These are phyloP conservation scores for Hirsutella rhossiliensis DNA, from an alignment of 2,329 filamentous ascomycete species.

Conservation along the genomic window DNA sequence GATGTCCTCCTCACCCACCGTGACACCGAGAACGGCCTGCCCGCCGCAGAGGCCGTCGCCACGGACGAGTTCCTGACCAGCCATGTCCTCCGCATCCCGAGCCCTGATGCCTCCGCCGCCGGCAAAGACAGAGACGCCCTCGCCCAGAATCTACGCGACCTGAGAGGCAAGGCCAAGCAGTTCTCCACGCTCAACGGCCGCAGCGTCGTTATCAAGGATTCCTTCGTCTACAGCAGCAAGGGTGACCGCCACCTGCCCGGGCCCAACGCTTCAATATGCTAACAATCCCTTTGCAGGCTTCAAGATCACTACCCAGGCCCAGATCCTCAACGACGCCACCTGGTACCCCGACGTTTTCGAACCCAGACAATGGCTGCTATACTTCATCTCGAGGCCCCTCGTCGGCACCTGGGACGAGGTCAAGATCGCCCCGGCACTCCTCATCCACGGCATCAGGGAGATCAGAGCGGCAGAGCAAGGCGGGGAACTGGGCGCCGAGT, in stretches of 20 bases:
- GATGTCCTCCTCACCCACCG: conserved; percentile 80
- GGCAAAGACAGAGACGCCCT: conserved; percentile 52
- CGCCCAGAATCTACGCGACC: conserved; percentile 63
- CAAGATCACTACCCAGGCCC: conserved; percentile 80
- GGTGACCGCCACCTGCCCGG: conserved; percentile 33
- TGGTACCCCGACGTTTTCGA: conserved; percentile 88
- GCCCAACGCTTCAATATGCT: not conserved
- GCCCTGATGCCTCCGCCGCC: conserved; percentile 30
- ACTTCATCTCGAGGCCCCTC: conserved; percentile 86
- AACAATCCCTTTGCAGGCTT: conserved; percentile 51
- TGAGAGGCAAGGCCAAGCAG: conserved; percentile 84
- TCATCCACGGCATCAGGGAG: conserved; percentile 33
- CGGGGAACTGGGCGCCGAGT: conserved; percentile 20
- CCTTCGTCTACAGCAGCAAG: conserved; percentile 90
- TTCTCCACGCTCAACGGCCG: conserved; percentile 87
- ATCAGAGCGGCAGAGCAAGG: conserved; percentile 23
- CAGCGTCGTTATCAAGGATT: conserved; percentile 89
- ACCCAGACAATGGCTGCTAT: conserved; percentile 87
- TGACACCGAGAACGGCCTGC: conserved; percentile 72
- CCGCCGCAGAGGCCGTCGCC: conserved; percentile 67
- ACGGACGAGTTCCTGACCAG: conserved; percentile 94
- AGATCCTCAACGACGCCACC: conserved; percentile 69
- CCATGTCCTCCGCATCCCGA: conserved; percentile 83
- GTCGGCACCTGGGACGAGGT: conserved; percentile 72
- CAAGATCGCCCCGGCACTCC: conserved; percentile 54